Base-by-base conservation (phyloP, 129 eudicot genomes). In the Helichrysum umbraculigerum region DNA sequence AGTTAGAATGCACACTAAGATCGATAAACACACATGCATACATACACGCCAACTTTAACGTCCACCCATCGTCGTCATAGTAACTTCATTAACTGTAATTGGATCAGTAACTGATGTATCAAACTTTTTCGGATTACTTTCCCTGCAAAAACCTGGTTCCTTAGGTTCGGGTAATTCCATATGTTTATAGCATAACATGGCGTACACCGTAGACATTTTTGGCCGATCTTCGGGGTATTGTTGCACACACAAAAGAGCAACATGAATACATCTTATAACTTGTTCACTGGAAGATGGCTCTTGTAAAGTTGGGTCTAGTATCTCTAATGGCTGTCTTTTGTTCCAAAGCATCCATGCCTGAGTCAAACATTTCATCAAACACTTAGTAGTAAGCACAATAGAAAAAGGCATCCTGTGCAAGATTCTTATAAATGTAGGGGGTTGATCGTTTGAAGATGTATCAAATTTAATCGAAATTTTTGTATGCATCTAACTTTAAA, bases 301-400 rank as follows among this genome's bases (percentile, higher is more conserved):
- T 20, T 57, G 64, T 2, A 81, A 35, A 25, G 60, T 68, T 17
- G 77, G 57, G 64, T 78, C 93, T 86, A 88, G 35, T 66, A 66
- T 61, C 75, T 75, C 85, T 3, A 73, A 39, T 8, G 85, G 76
- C 20, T 35, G 70, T 28, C 82, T 78, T 66, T 34, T 62, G 58
- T 74, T 78, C 93, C 93, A 88, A 25, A 80, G 68, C 67, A 79
- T 81, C 93, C 93, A 85, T 25, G 86, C 79, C 93, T 88, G 71
- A 15, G 39, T 30, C 22, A 79, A 33, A 25, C n/a, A 57, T 51
- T 35, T n/a, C 73, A 50, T 12, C 8, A 4, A 66, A 59, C 32
- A 66, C 8, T 68, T 25, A 25, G 0, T 47, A 29, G 35, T 59
- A 30, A 28, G 17, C 54, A 22, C 15, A 56, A 51, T 3, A 32